Conservation (phyloP, 1,284 basidiomycete genomes). For the Uromyces viciae-fabae region DNA sequence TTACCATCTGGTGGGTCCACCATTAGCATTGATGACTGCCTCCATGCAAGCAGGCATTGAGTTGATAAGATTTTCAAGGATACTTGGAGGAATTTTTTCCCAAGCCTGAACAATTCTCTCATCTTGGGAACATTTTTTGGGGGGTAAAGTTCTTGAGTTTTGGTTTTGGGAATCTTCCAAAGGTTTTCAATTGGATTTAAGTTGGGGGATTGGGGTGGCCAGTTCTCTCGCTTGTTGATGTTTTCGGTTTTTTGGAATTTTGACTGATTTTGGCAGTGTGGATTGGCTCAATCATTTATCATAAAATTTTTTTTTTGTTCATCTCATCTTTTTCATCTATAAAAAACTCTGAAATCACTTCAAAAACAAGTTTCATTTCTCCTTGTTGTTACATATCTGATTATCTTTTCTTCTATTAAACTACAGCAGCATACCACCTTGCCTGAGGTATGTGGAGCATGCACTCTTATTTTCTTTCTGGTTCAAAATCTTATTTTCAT, state of each 20-base stretch:
- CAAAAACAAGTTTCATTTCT: too few relatives aligned
- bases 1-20: conserved; percentile 6
- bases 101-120: background rate
- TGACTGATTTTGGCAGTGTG: background rate
- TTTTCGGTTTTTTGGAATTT: background rate
- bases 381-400: too few relatives aligned
- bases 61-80: background rate
- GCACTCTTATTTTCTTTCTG: too few relatives aligned
- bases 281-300: too few relatives aligned
- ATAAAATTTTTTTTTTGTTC: too few relatives aligned
- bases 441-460: too few relatives aligned
- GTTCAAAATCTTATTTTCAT: too few relatives aligned
- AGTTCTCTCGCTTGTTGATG: conserved; percentile 37
- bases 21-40: background rate
- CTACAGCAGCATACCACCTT: too few relatives aligned
- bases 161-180: conserved; percentile 48
- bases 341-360: too few relatives aligned
- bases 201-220: conserved; percentile 56
- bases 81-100: background rate
- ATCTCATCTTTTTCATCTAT: too few relatives aligned
- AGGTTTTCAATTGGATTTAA: conserved; percentile 57
- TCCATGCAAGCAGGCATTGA: background rate
- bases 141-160: background rate
- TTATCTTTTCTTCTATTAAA: too few relatives aligned
- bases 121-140: background rate